A percentile compares a stretch with the other conserved stretches of the same genome.
Conservation (phyloP, 164 flowering plant genomes). For the Malania oleifera region DNA sequence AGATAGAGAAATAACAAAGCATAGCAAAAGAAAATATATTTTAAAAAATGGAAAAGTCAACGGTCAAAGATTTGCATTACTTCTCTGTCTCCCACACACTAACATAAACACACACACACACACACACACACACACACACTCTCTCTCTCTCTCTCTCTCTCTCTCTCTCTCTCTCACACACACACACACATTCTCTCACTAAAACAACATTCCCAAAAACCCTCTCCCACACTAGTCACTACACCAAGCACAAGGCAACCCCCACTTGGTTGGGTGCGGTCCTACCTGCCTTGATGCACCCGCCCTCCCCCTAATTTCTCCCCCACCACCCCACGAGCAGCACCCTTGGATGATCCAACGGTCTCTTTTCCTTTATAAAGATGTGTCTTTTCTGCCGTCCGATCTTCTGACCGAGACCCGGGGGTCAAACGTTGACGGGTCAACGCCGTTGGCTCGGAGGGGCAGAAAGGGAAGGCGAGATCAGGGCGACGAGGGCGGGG, state of each 20-base stretch:
- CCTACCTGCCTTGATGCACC: conserved; percentile 41
- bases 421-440: conserved; percentile 14
- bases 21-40: too few species aligned
- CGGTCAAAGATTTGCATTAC: conserved; percentile 50
- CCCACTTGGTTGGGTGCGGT: conserved; percentile 40
- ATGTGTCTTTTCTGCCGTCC: conserved; percentile 10
- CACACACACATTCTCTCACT: conserved; percentile 23
- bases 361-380: background rate
- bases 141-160: background rate
- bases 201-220: conserved; percentile 32
- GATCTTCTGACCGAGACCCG: conserved; percentile 14
- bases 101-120: background rate
- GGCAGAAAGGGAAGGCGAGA: conserved; percentile 5
- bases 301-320: conserved; percentile 18
- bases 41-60: conserved; percentile 30
- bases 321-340: conserved; percentile 10
- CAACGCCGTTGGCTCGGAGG: conserved; percentile 10
- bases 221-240: conserved; percentile 10
- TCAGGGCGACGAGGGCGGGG: conserved; percentile 16
- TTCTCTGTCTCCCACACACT: conserved; percentile 47
- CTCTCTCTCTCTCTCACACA: too few species aligned
- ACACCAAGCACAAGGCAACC: conserved; percentile 43
- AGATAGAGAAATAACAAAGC: background rate
- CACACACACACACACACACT: conserved; percentile 10
- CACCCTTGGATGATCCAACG: background rate